These are phyloP conservation scores for Annona cherimola DNA, from an alignment of 164 flowering plant species.

Conservation along the genomic window DNA sequence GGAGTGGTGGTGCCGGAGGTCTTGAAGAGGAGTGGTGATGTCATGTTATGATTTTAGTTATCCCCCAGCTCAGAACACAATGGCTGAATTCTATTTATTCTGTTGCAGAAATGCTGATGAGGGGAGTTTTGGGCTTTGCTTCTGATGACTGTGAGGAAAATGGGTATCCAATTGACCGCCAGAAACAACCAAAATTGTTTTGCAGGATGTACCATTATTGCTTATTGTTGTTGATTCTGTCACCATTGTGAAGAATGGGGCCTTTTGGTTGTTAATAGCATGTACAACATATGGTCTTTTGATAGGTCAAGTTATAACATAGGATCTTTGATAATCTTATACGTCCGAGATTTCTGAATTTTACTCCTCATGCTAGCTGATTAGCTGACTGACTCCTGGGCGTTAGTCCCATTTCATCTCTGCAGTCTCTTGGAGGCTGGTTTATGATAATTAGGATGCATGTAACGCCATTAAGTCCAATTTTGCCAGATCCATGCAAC, in stretches of 20 bases:
- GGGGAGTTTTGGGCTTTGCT: conserved; percentile 61
- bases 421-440: conserved; percentile 1
- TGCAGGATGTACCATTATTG: conserved; percentile 19
- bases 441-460: conserved; percentile 1
- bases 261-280: conserved; percentile 9
- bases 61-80: conserved; percentile 32
- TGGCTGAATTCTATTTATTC: conserved; percentile 56
- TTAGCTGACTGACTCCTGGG: conserved; percentile 6
- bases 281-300: conserved; percentile 4
- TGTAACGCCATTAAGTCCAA: not conserved
- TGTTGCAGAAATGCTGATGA: conserved; percentile 79
- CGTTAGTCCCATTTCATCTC: conserved; percentile 3
- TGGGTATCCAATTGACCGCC: conserved; percentile 37
- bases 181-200: conserved; percentile 24
- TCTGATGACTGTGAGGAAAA: conserved; percentile 50
- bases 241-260: conserved; percentile 10
- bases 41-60: conserved; percentile 38
- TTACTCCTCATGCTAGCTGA: not conserved
- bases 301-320: conserved; percentile 6
- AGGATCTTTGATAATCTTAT: not conserved
- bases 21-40: conserved; percentile 37
- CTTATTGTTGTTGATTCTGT: not conserved
- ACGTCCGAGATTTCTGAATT: conserved; percentile 4
- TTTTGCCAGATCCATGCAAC: conserved; percentile 2
- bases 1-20: conserved; percentile 33